Evolutionary conservation across 1,284 basidiomycete species (phyloP).

Genomic region (Tetrapyrgos nigripes): DNA sequence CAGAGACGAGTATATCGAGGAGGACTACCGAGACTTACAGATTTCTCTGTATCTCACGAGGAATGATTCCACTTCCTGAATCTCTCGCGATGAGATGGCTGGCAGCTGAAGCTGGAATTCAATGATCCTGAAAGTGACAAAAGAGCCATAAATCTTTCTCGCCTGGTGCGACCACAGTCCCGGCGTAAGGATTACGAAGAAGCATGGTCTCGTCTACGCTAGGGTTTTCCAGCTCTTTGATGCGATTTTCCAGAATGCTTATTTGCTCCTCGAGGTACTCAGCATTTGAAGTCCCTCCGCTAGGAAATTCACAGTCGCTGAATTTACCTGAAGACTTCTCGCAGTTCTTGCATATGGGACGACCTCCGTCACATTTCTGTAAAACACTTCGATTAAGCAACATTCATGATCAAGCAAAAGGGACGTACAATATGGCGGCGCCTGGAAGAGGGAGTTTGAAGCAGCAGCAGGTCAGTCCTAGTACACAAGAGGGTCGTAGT

Average conservation of each 20-base stretch:
- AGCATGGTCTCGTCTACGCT: not conserved
- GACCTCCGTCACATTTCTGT: conserved; percentile 8
- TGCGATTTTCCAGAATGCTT: conserved; percentile 13
- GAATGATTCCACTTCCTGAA: no score
- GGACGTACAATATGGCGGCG: not conserved
- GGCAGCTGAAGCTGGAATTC: no score
- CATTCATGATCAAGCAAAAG: not conserved
- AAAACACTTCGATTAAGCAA: not conserved
- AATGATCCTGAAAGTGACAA: no score
- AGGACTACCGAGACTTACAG: conserved; percentile 1
- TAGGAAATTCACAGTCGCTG: conserved; percentile 21
- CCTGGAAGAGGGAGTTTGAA: no score
- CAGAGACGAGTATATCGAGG: not conserved
- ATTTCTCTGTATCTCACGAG: no score
- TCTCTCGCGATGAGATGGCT: no score
- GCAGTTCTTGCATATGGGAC: conserved; percentile 5
- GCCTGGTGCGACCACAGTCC: no score
- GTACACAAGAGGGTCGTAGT: no score
- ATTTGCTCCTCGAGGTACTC: conserved; percentile 20
- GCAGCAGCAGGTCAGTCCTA: not conserved
- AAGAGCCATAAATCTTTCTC: no score
- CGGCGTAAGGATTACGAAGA: conserved; percentile 10
- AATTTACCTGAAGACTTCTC: not conserved
- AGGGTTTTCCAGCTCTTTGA: conserved; percentile 20
- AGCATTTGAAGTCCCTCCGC: conserved; percentile 11